These are phyloP conservation scores for Gelatoporia subvermispora DNA, from an alignment of 768 basidiomycete species.

Conservation along the genomic window DNA sequence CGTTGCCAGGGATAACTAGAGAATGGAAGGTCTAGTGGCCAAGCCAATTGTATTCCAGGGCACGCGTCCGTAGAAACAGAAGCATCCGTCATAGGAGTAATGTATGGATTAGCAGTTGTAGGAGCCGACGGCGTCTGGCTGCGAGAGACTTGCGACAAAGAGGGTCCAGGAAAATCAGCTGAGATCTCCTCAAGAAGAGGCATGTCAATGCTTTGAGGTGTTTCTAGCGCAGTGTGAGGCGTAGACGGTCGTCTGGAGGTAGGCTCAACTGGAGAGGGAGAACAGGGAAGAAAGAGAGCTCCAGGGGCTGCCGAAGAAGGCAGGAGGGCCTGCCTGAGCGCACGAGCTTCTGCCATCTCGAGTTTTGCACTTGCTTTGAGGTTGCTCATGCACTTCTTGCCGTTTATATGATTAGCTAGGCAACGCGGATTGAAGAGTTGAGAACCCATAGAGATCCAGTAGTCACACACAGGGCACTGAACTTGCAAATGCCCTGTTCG, in stretches of 20 bases:
- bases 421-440: neutral
- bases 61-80: neutral
- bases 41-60: slow-evolving; percentile 2
- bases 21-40: slow-evolving; percentile 3
- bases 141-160: neutral
- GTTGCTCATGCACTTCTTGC: neutral
- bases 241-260: neutral
- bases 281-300: too few relatives aligned
- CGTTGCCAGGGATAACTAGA: slow-evolving; percentile 5
- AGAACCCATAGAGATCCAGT: neutral
- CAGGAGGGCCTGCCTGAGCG: too few relatives aligned
- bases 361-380: neutral
- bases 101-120: too few relatives aligned
- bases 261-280: neutral
- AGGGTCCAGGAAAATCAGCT: neutral
- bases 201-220: neutral
- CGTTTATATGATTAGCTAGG: neutral
- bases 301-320: too few relatives aligned
- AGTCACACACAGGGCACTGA: neutral
- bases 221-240: neutral
- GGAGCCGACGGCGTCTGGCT: neutral
- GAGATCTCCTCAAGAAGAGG: neutral
- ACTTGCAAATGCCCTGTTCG: neutral
- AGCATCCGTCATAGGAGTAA: too few relatives aligned
- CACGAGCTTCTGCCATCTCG: neutral